Evolutionary conservation across 805 yeast species (phyloP).

Genomic region (Kodamaea jinghongensis): DNA sequence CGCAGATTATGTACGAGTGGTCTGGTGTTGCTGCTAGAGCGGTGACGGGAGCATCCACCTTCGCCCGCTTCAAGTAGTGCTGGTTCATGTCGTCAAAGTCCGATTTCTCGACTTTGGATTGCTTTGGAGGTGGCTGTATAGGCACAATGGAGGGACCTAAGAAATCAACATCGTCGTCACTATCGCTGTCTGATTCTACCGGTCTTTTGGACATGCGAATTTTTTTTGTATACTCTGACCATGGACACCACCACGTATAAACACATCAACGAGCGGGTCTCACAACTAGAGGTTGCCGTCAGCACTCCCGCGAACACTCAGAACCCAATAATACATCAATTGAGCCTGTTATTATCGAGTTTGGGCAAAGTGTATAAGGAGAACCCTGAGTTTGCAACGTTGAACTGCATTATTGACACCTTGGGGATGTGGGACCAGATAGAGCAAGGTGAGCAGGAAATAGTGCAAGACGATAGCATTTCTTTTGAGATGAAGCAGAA

Average conservation of each 20-base stretch:
- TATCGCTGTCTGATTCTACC: no score
- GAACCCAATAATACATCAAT: slow-evolving; percentile 14
- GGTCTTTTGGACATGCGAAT: slow-evolving; percentile 1
- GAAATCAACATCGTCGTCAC: no score
- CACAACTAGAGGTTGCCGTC: slow-evolving; percentile 12
- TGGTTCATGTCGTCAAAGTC: slow-evolving; percentile 3
- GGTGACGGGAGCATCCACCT: slow-evolving; percentile 7
- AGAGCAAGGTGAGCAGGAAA: slow-evolving; percentile 1
- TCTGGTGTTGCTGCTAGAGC: slow-evolving; percentile 12
- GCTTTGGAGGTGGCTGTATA: background rate
- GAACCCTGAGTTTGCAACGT: slow-evolving; percentile 18
- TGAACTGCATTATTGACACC: slow-evolving; percentile 18
- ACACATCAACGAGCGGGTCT: slow-evolving; percentile 10
- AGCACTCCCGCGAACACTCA: slow-evolving; percentile 4
- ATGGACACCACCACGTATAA: slow-evolving; percentile 10
- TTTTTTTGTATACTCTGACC: background rate
- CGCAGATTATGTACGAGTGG: slow-evolving; percentile 16
- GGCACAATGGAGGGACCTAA: no score
- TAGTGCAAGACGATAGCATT: background rate
- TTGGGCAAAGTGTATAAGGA: slow-evolving; percentile 14
- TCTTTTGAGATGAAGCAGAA: slow-evolving; percentile 12
- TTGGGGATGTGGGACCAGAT: slow-evolving; percentile 18
- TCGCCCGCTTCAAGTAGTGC: slow-evolving; percentile 13
- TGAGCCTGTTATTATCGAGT: slow-evolving; percentile 13
- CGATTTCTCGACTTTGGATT: background rate